Conservation (phyloP, 108 stramenopile genomes). For the Stephanodiscus triporus region DNA sequence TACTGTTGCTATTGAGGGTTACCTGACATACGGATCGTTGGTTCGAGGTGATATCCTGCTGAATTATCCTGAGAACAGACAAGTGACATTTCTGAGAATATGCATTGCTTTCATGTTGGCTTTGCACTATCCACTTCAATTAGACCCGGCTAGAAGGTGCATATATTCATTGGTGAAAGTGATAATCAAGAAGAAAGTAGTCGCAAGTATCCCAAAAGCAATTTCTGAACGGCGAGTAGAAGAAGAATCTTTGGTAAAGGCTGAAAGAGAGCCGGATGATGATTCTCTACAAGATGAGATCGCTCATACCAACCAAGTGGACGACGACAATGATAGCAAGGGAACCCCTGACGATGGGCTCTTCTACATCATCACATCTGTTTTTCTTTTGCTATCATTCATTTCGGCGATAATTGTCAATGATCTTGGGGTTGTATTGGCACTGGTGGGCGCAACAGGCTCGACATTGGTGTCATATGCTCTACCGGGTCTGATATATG, state of each 20-base stretch:
- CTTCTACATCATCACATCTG: constrained; percentile 52
- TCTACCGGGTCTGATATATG: constrained; percentile 68
- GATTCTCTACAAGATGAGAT: constrained; percentile 17
- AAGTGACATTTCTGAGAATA: constrained; percentile 60
- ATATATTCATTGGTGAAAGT: constrained; percentile 45
- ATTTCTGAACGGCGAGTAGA: neutral
- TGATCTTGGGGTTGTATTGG: constrained; percentile 59
- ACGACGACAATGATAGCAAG: constrained; percentile 4
- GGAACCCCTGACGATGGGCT: constrained; percentile 5
- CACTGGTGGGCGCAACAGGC: constrained; percentile 75
- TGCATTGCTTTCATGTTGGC: constrained; percentile 66
- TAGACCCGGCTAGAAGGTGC: constrained; percentile 57
- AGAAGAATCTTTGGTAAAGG: neutral
- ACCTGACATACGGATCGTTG: constrained; percentile 61
- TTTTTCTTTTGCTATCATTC: constrained; percentile 54
- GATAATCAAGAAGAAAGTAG: constrained; percentile 14
- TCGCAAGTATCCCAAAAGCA: neutral
- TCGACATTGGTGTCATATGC: constrained; percentile 71
- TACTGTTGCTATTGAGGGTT: constrained; percentile 63
- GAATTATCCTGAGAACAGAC: constrained; percentile 62
- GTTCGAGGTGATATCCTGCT: constrained; percentile 66
- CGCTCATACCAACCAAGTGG: neutral
- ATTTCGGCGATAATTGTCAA: constrained; percentile 54
- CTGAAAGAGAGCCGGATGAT: neutral
- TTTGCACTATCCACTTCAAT: constrained; percentile 69